Base-by-base conservation (phyloP, 306 rosid species). In the Inga oerstediana region DNA sequence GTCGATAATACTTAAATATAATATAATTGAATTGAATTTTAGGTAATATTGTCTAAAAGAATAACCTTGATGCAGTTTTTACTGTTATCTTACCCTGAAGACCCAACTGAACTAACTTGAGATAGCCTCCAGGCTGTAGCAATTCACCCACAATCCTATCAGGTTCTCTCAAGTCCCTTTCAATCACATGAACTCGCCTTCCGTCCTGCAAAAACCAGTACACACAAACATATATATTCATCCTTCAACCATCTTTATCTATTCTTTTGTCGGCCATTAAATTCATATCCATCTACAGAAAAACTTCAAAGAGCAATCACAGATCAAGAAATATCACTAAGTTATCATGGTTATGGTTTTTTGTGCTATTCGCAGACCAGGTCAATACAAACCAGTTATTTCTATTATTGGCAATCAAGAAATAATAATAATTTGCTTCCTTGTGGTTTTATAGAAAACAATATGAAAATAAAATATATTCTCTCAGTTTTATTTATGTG, bases 131-230 rank as follows among this genome's bases (percentile, higher is more conserved):
- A 69, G 98, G 98, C 79, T 93, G 98, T 30, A 95, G 84, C 77
- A 93, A 81, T 84, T 95, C 98, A 56, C 98, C 98, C 16, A 93
- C 98, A 80, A 95, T 95, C 70, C 98, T 92, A 11, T 93, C 94
- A 20, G 94, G 98, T 81, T 95, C 95, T 46, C 59, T 89, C 87
- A 95, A 90, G 72, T 91, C 94, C 70, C 92, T 89, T 66, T 86
- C 94, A 22, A 91, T 89, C 10, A 89, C 91, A 88, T 79, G 91
- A 20, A 91, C 91, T 61, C 65, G 82, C 51, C 95, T 77, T 64
- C 94, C 94, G 76, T 89, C 90, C 94, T 91, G 74, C 77, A 56
- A 56, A 56, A 19, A 0, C 10, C 24, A 54, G 4, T 16, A 46
- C 51, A 11, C 51, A 12, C 51, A 46, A 3, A 46, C 46, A 39